These are phyloP conservation scores for Zygosaccharomyces rouxii DNA, from an alignment of 805 yeast genomes.

Conservation along the genomic window DNA sequence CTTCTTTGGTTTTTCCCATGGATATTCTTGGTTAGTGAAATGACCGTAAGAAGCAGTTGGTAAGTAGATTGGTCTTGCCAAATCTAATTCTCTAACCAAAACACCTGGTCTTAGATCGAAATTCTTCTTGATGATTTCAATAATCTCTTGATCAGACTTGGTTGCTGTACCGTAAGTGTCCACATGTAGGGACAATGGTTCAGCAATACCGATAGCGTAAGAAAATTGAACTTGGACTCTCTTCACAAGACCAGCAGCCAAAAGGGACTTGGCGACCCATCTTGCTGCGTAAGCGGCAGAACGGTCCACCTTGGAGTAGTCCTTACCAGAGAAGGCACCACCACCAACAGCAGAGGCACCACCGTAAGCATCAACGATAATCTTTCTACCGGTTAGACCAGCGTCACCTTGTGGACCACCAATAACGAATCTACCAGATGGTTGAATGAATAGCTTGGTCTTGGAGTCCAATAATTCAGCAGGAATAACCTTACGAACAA, in stretches of 20 bases:
- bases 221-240: constrained; percentile 98
- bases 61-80: constrained; percentile 98
- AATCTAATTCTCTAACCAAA: constrained; percentile 90
- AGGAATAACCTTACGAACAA: constrained; percentile 91
- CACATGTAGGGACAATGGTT: constrained; percentile 95
- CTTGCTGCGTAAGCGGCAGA: constrained; percentile 99
- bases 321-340: constrained; percentile 99
- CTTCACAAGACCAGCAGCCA: constrained; percentile 89
- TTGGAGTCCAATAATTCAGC: constrained; percentile 84
- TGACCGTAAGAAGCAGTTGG: constrained; percentile 99
- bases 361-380: constrained; percentile 99
- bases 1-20: constrained; percentile 97
- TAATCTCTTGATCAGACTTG: constrained; percentile 83
- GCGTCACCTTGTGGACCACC: constrained; percentile 99
- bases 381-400: constrained; percentile 99
- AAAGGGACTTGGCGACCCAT: constrained; percentile 99
- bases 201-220: constrained; percentile 99
- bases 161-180: constrained; percentile 98
- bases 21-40: constrained; percentile 97
- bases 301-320: constrained; percentile 99
- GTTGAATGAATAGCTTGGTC: constrained; percentile 97
- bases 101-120: constrained; percentile 99
- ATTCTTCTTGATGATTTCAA: constrained; percentile 85
- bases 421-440: constrained; percentile 98
- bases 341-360: constrained; percentile 99